phyloP scores from a whole-genome alignment of 768 basidiomycete genomes.

The Leccinum disarticulatum region DNA sequence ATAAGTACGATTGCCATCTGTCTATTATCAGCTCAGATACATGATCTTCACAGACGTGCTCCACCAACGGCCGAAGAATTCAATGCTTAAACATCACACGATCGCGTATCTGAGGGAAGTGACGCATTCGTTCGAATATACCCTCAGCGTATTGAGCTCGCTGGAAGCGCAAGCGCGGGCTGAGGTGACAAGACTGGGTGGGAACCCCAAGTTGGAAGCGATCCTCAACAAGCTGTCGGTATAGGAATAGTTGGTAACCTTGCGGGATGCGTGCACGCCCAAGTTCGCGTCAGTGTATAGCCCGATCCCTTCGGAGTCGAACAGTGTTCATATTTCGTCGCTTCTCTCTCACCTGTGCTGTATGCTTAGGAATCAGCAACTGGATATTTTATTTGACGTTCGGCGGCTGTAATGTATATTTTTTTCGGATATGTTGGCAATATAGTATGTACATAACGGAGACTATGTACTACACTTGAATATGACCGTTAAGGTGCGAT shows the following conservation, averaged over 20 bases:
- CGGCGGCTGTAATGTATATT: not conserved
- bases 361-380: not conserved
- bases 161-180: conserved; percentile 65
- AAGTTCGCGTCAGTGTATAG: not conserved
- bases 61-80: conserved; percentile 81
- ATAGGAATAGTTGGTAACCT: not conserved
- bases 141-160: conserved; percentile 60
- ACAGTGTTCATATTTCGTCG: not conserved
- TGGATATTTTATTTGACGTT: not conserved
- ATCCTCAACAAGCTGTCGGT: conserved; percentile 54
- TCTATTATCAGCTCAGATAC: not conserved
- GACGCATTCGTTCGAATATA: conserved; percentile 89
- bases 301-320: not conserved
- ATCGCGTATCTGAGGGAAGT: conserved; percentile 74
- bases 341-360: not conserved
- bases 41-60: conserved; percentile 65
- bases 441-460: not conserved
- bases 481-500: not conserved
- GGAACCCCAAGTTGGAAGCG: conserved; percentile 61
- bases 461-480: not conserved
- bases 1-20: conserved; percentile 61
- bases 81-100: conserved; percentile 76
- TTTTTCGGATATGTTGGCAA: not conserved
- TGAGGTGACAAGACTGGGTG: conserved; percentile 76
- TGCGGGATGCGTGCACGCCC: not conserved